These are phyloP conservation scores for Trematosphaeria pertusa DNA, from an alignment of 2,329 filamentous ascomycete genomes.

Conservation along the genomic window DNA sequence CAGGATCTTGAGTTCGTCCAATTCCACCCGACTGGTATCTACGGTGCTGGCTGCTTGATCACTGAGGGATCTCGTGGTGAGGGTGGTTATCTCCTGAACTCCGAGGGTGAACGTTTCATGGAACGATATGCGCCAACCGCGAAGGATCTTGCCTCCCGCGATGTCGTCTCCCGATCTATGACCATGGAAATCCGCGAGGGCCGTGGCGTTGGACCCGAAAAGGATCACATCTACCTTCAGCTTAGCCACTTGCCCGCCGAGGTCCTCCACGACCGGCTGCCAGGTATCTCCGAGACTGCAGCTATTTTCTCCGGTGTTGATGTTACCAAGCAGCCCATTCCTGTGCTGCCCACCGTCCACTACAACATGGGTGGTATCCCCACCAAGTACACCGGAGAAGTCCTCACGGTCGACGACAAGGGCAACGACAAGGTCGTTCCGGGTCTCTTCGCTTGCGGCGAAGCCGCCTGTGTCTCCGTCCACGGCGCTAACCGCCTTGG, in stretches of 20 bases:
- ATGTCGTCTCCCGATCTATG: conserved; percentile 97
- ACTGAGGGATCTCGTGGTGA: conserved; percentile 98
- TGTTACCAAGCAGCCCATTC: conserved; percentile 95
- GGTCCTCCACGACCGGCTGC: conserved; percentile 92
- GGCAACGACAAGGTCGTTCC: conserved; percentile 94
- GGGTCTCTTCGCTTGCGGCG: conserved; percentile 94
- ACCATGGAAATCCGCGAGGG: conserved; percentile 98
- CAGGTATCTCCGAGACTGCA: conserved; percentile 97
- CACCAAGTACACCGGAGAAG: conserved; percentile 96
- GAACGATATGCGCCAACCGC: conserved; percentile 97
- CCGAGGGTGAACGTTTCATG: conserved; percentile 99
- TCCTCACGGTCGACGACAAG: conserved; percentile 82
- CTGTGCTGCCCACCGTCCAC: conserved; percentile 94
- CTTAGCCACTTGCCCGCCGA: conserved; percentile 93
- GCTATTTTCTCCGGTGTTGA: conserved; percentile 98
- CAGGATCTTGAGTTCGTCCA: conserved; percentile 99
- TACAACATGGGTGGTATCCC: conserved; percentile 99
- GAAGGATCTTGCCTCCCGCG: conserved; percentile 95
- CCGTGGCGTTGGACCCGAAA: conserved; percentile 93
- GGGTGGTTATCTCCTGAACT: conserved; percentile 97
- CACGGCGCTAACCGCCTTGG: conserved; percentile 98
- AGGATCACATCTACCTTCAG: conserved; percentile 99
- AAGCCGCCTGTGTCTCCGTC: conserved; percentile 96
- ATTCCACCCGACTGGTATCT: conserved; percentile 99
- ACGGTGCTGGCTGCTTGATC: conserved; percentile 93